These are phyloP conservation scores for Termitomyces sp. DNA, from an alignment of 768 basidiomycete genomes.

Conservation along the genomic window DNA sequence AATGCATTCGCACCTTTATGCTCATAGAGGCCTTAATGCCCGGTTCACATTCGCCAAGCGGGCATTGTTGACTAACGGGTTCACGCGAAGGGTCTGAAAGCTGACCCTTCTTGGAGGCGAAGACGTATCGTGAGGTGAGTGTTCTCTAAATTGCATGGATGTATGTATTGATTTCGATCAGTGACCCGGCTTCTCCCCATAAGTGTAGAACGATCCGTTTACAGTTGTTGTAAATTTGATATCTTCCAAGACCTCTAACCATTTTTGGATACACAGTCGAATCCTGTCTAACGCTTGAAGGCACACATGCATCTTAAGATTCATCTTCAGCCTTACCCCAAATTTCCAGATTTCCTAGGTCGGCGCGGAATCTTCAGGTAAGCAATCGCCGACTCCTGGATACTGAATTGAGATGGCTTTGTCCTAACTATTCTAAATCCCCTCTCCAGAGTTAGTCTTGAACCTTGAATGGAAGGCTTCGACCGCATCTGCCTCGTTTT, in stretches of 20 bases:
- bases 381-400: slow-evolving; percentile 27
- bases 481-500: slow-evolving; percentile 18
- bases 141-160: slow-evolving; percentile 16
- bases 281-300: slow-evolving; percentile 38
- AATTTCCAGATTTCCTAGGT: slow-evolving; percentile 27
- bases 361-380: slow-evolving; percentile 39
- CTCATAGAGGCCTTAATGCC: slow-evolving; percentile 20
- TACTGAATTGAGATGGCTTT: slow-evolving; percentile 15
- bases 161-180: slow-evolving; percentile 16
- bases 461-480: slow-evolving; percentile 21
- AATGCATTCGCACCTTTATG: slow-evolving; percentile 10
- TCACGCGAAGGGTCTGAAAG: slow-evolving; percentile 15
- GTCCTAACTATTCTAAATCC: slow-evolving; percentile 15
- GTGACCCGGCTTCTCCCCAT: slow-evolving; percentile 24
- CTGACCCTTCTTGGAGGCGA: slow-evolving; percentile 12
- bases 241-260: slow-evolving; percentile 33
- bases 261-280: slow-evolving; percentile 35
- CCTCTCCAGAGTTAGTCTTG: slow-evolving; percentile 21
- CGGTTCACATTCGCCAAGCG: slow-evolving; percentile 14
- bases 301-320: slow-evolving; percentile 42
- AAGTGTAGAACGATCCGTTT: slow-evolving; percentile 23
- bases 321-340: slow-evolving; percentile 32
- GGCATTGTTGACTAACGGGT: slow-evolving; percentile 14
- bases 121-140: slow-evolving; percentile 10
- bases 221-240: slow-evolving; percentile 25